These are phyloP conservation scores for Endoconidiophora polonica DNA, from an alignment of 2,329 filamentous ascomycete species.

Conservation along the genomic window DNA sequence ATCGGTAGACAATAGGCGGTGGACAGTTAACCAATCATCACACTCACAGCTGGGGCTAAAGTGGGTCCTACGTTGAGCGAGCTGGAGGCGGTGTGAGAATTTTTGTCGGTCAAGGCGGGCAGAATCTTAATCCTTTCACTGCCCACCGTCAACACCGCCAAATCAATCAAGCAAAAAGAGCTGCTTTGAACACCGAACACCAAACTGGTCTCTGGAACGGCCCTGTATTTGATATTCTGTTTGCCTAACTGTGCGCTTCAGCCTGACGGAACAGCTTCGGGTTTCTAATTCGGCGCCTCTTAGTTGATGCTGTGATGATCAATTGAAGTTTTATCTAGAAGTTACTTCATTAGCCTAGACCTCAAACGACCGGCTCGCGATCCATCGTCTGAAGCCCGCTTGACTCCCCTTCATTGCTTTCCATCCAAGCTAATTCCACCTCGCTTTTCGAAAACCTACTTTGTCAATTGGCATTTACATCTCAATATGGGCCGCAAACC, in stretches of 20 bases:
- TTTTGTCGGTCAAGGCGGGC: constrained; percentile 26
- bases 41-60: background rate
- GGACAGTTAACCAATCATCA: constrained; percentile 6
- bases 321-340: too few relatives aligned
- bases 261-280: too few relatives aligned
- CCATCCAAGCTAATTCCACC: too few relatives aligned
- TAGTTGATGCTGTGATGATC: too few relatives aligned
- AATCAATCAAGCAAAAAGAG: background rate
- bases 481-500: constrained; percentile 60
- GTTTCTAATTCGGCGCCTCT: too few relatives aligned
- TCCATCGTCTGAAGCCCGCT: too few relatives aligned
- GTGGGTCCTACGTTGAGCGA: constrained; percentile 1
- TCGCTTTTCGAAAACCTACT: background rate
- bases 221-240: too few relatives aligned
- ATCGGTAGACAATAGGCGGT: constrained; percentile 9
- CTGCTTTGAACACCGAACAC: background rate
- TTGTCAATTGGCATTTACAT: background rate
- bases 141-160: background rate
- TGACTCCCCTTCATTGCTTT: too few relatives aligned
- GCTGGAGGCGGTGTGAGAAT: constrained; percentile 24
- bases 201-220: background rate
- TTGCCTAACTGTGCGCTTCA: too few relatives aligned
- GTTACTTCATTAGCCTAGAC: too few relatives aligned
- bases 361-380: too few relatives aligned
- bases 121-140: constrained; percentile 19